A percentile compares a stretch with the other conserved stretches of the same genome.
Conservation (phyloP, 2,329 filamentous ascomycete genomes). For the Neobulgaria alba region DNA sequence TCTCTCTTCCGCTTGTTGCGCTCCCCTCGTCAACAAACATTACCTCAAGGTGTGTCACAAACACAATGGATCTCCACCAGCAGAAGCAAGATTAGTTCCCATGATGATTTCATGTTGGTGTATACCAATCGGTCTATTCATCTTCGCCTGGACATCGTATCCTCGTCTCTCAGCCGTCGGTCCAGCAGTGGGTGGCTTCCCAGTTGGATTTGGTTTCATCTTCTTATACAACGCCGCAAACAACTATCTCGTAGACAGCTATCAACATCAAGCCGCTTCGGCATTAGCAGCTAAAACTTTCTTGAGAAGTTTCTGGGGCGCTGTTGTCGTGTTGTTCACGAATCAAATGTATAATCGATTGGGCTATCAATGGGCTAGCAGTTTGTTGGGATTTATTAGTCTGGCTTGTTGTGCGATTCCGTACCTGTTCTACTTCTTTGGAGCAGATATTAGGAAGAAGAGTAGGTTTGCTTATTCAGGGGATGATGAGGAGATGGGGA, state of each 20-base stretch:
- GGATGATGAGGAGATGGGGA: constrained; percentile 39
- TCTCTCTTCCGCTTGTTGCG: constrained; percentile 53
- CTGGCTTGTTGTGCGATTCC: constrained; percentile 76
- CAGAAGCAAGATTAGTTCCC: constrained; percentile 69
- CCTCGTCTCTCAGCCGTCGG: constrained; percentile 46
- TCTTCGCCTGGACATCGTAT: constrained; percentile 60
- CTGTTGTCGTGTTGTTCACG: constrained; percentile 68
- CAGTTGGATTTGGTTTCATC: constrained; percentile 57
- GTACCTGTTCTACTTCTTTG: constrained; percentile 72
- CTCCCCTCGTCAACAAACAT: constrained; percentile 71
- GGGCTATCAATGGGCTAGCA: constrained; percentile 66
- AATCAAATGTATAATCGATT: constrained; percentile 70
- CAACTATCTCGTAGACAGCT: constrained; percentile 53
- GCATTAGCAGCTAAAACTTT: constrained; percentile 77
- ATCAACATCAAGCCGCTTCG: constrained; percentile 68
- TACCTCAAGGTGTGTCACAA: constrained; percentile 57
- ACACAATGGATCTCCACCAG: constrained; percentile 64
- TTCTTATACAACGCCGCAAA: constrained; percentile 55
- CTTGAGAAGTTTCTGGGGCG: constrained; percentile 73
- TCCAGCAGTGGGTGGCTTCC: constrained; percentile 47
- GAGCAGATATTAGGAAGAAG: constrained; percentile 57
- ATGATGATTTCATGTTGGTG: constrained; percentile 75
- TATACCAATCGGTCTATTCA: constrained; percentile 58
- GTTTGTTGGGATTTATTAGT: constrained; percentile 63
- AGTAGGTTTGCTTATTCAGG: constrained; percentile 68